Conservation (phyloP, 225 moss, liverwort and hornwort species). For the Asterella californica region DNA sequence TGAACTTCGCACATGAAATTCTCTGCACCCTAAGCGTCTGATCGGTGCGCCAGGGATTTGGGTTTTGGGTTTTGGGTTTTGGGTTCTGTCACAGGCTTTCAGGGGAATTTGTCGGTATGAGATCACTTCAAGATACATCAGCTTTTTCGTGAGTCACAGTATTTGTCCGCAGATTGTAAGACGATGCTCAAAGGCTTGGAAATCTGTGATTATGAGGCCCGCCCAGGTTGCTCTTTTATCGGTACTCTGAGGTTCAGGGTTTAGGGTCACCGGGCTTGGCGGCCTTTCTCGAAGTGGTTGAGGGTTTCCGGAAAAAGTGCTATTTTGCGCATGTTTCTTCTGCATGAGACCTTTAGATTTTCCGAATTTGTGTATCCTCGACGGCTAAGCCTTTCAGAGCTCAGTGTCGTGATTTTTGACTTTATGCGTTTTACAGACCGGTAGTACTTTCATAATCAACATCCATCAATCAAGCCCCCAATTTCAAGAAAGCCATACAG, state of each 20-base stretch:
- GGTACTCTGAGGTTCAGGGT: neutral
- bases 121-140: neutral
- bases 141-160: neutral
- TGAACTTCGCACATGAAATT: neutral
- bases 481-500: too few relatives aligned
- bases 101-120: neutral
- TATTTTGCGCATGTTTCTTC: neutral
- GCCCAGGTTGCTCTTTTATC: neutral
- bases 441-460: too few relatives aligned
- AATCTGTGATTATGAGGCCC: neutral
- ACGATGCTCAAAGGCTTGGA: neutral
- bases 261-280: neutral
- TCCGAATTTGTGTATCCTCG: too few relatives aligned
- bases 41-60: neutral
- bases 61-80: neutral
- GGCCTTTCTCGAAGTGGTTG: neutral
- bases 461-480: too few relatives aligned
- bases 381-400: too few relatives aligned
- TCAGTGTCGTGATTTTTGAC: too few relatives aligned
- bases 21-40: too few relatives aligned
- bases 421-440: too few relatives aligned
- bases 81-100: neutral
- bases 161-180: neutral
- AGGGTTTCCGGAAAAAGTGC: neutral
- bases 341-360: too few relatives aligned